phyloP scores from a whole-genome alignment of 805 yeast genomes.

The Wickerhamiella slavikovae region DNA sequence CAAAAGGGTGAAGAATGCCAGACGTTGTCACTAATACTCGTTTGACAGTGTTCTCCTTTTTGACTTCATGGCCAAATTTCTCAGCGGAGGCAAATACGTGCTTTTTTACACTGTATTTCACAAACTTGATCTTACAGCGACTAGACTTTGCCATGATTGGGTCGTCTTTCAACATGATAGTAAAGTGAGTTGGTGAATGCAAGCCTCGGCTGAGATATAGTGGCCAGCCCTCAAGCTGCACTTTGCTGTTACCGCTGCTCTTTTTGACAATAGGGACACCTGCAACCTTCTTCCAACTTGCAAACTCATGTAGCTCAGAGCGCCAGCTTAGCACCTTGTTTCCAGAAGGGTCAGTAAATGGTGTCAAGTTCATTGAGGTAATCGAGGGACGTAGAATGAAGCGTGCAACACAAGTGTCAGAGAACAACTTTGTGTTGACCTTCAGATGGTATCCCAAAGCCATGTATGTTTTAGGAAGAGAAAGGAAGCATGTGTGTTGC shows the following conservation, averaged over 20 bases:
- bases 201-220: not conserved
- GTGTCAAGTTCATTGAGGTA: not conserved
- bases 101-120: not conserved
- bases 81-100: not conserved
- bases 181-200: not conserved
- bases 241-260: too few species aligned
- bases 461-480: not conserved
- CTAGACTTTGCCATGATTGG: not conserved
- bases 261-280: too few species aligned
- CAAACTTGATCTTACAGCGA: not conserved
- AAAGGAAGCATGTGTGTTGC: not conserved
- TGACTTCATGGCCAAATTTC: not conserved
- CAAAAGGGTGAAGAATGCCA: not conserved
- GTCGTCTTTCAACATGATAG: not conserved
- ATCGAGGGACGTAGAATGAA: not conserved
- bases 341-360: not conserved
- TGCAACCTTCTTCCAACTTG: too few species aligned
- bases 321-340: not conserved
- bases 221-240: not conserved
- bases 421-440: not conserved
- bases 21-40: too few species aligned
- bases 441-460: not conserved
- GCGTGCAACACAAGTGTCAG: not conserved
- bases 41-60: not conserved
- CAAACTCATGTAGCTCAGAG: too few species aligned